Evolutionary conservation across 2,329 filamentous ascomycete species (phyloP).

Genomic region (Balansia obtecta): DNA sequence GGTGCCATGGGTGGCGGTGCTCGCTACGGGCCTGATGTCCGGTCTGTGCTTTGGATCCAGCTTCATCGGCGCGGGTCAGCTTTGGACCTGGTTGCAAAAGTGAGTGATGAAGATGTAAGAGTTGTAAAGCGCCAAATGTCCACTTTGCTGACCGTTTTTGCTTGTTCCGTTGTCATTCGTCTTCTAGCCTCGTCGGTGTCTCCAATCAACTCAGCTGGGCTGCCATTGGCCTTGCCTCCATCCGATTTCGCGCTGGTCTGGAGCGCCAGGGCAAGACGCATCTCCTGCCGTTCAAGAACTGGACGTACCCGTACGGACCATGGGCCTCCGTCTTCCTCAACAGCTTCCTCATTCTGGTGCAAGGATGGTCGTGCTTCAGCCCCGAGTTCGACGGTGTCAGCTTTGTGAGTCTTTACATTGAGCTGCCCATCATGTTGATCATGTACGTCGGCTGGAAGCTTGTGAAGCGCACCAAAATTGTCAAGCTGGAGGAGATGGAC

Average conservation of each 20-base stretch:
- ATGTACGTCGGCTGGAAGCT: constrained; percentile 63
- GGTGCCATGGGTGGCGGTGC: constrained; percentile 27
- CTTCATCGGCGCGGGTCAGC: constrained; percentile 51
- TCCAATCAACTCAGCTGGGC: constrained; percentile 57
- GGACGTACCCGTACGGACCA: constrained; percentile 52
- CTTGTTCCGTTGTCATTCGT: background rate
- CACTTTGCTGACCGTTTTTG: background rate
- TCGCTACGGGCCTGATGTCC: constrained; percentile 42
- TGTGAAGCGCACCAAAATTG: constrained; percentile 47
- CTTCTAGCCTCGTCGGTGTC: constrained; percentile 46
- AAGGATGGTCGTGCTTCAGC: constrained; percentile 52
- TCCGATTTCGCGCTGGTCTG: constrained; percentile 51
- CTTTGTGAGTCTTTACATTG: constrained; percentile 53
- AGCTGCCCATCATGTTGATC: constrained; percentile 47
- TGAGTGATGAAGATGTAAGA: constrained; percentile 15
- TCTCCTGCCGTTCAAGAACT: constrained; percentile 50
- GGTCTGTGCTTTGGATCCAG: constrained; percentile 52
- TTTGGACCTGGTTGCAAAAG: constrained; percentile 58
- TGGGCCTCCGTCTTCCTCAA: constrained; percentile 44
- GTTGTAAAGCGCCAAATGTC: background rate
- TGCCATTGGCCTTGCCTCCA: constrained; percentile 48
- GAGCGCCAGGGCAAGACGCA: constrained; percentile 46
- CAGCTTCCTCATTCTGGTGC: constrained; percentile 46
- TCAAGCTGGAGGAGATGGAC: constrained; percentile 47
- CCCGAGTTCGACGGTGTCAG: constrained; percentile 43